These are phyloP conservation scores for Lactarius sp. DNA, from an alignment of 768 basidiomycete species.

Conservation along the genomic window DNA sequence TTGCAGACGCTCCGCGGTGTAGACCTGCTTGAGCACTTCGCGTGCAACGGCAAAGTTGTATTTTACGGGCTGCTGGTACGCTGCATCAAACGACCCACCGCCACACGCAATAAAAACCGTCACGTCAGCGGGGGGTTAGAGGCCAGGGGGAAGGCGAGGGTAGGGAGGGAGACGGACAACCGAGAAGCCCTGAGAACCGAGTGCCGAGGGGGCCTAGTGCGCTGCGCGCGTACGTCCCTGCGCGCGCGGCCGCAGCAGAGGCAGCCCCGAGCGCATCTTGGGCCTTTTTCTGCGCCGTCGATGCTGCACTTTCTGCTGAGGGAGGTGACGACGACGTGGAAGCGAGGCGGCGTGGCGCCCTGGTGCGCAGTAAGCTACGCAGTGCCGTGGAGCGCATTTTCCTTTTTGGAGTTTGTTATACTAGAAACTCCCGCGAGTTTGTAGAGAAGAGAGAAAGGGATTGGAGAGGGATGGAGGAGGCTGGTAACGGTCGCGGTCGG, in stretches of 20 bases:
- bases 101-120: not conserved
- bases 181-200: conserved; percentile 40
- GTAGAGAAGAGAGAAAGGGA: not conserved
- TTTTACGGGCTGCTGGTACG: conserved; percentile 68
- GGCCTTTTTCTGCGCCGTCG: conserved; percentile 29
- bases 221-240: too few species aligned
- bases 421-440: not conserved
- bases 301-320: conserved; percentile 22
- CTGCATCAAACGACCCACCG: conserved; percentile 32
- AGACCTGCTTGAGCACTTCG: conserved; percentile 58
- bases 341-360: conserved; percentile 14
- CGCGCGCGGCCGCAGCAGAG: too few species aligned
- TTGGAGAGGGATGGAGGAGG: not conserved
- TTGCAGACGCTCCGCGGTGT: conserved; percentile 50
- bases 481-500: not conserved
- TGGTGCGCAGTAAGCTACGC: conserved; percentile 7
- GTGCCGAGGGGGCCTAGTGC: too few species aligned
- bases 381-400: conserved; percentile 4
- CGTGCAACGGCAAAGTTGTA: conserved; percentile 78
- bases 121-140: not conserved
- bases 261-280: too few species aligned
- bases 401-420: not conserved
- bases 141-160: not conserved
- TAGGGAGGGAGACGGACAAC: conserved; percentile 36
- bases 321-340: conserved; percentile 3